These are phyloP conservation scores for Cordyceps farinosa DNA, from an alignment of 2,329 filamentous ascomycete species.

Conservation along the genomic window DNA sequence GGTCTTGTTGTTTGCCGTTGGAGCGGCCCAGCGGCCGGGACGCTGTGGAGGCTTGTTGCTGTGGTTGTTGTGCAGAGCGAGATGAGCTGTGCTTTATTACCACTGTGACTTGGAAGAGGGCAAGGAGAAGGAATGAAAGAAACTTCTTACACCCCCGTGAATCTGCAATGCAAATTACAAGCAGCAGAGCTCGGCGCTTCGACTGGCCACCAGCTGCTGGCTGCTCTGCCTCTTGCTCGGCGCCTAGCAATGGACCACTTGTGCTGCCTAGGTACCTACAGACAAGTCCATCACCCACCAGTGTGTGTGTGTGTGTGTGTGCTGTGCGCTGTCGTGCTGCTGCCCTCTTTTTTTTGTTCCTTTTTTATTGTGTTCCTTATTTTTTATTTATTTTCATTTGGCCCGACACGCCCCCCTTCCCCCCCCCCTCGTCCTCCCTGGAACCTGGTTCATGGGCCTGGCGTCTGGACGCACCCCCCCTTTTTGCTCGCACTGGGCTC, in stretches of 20 bases:
- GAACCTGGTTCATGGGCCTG: too few species aligned
- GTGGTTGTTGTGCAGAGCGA: too few species aligned
- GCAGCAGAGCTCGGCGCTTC: conserved; percentile 6
- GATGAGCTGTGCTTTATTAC: too few species aligned
- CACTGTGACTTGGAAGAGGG: too few species aligned
- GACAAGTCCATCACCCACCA: background rate
- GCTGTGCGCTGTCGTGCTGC: too few species aligned
- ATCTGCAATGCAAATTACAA: background rate
- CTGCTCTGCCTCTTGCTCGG: background rate
- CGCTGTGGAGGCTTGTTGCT: too few species aligned
- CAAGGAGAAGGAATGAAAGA: too few species aligned
- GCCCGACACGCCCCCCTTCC: background rate
- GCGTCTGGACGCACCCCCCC: background rate
- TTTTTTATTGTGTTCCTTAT: background rate
- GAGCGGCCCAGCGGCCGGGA: background rate
- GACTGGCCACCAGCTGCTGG: conserved; percentile 1
- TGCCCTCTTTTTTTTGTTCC: background rate
- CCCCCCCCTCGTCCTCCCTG: background rate
- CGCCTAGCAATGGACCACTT: background rate
- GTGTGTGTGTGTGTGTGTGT: background rate
- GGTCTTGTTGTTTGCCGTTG: background rate
- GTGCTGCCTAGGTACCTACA: background rate
- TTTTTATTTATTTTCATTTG: conserved; percentile 3
- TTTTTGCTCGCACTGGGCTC: background rate
- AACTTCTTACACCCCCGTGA: too few species aligned